Evolutionary conservation across 257 asterid genomes (phyloP).

Genomic region (Ligustrum vulgare): DNA sequence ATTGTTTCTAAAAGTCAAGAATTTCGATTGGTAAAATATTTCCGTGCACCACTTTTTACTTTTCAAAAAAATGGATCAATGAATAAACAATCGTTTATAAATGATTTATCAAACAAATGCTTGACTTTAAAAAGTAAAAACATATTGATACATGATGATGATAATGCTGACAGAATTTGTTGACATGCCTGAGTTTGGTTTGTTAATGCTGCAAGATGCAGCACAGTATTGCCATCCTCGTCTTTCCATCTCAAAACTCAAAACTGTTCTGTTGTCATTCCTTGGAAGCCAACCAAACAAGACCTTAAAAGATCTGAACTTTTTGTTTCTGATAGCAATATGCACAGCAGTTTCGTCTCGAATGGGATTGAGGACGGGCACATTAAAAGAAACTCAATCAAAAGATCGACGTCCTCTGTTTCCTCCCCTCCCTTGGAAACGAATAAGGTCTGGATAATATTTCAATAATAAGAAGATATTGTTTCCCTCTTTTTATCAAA

Average conservation of each 20-base stretch:
- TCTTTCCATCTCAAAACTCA: slow-evolving; percentile 10
- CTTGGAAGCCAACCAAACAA: slow-evolving; percentile 10
- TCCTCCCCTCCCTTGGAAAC: slow-evolving; percentile 28
- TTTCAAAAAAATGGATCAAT: no score
- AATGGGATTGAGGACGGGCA: not conserved
- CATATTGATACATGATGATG: no score
- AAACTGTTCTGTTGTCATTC: not conserved
- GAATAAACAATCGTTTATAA: no score
- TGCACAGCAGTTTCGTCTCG: slow-evolving; percentile 14
- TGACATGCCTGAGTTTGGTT: not conserved
- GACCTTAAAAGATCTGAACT: not conserved
- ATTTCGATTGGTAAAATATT: no score
- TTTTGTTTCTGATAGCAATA: slow-evolving; percentile 1
- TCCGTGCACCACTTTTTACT: no score
- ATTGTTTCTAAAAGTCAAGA: no score
- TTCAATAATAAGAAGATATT: no score
- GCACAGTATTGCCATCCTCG: not conserved
- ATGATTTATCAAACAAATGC: no score
- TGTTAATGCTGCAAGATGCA: slow-evolving; percentile 11
- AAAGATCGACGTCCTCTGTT: not conserved
- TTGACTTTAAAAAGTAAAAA: no score
- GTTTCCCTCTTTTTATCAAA: no score
- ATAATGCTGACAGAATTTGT: no score
- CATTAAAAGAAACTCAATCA: not conserved
- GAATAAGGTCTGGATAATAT: slow-evolving; percentile 19